phyloP scores from a whole-genome alignment of 345 rosid genomes.

The Eucalyptus regnans region DNA sequence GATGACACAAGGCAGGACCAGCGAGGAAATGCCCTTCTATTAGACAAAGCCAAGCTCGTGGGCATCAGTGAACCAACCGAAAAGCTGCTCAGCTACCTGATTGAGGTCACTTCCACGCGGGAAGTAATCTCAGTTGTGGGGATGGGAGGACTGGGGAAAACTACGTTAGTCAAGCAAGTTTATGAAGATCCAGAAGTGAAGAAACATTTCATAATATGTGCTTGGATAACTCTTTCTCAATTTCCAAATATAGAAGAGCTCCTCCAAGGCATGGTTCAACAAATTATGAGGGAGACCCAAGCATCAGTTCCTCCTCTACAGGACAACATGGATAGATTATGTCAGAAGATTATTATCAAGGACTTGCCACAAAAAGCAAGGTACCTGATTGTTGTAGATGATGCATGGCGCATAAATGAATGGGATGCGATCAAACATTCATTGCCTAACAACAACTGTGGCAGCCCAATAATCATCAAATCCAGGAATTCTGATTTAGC shows the following conservation, averaged over 20 bases:
- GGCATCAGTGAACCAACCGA: conserved; percentile 13
- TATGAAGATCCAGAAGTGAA: conserved; percentile 8
- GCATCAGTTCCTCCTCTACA: conserved; percentile 7
- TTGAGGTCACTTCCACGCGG: not conserved
- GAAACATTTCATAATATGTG: conserved; percentile 5
- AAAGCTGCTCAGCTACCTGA: conserved; percentile 4
- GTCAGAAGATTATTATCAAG: conserved; percentile 2
- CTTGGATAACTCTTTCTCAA: conserved; percentile 20
- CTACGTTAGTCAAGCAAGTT: conserved; percentile 26
- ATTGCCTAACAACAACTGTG: conserved; percentile 2
- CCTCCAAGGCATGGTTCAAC: conserved; percentile 2
- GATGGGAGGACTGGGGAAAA: conserved; percentile 36
- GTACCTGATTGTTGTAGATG: conserved; percentile 24
- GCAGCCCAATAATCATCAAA: conserved; percentile 19
- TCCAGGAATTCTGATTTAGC: conserved; percentile 13
- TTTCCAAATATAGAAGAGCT: conserved; percentile 2
- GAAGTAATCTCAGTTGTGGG: conserved; percentile 12
- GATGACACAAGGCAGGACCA: not conserved
- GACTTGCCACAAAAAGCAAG: conserved; percentile 1
- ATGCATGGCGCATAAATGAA: conserved; percentile 9
- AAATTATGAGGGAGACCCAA: not conserved
- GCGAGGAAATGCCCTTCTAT: conserved; percentile 13
- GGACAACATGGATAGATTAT: not conserved
- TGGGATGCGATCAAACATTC: conserved; percentile 22
- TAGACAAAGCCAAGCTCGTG: conserved; percentile 17